phyloP scores from a whole-genome alignment of 2,329 filamentous ascomycete species.

The Pseudopithomyces maydicus region DNA sequence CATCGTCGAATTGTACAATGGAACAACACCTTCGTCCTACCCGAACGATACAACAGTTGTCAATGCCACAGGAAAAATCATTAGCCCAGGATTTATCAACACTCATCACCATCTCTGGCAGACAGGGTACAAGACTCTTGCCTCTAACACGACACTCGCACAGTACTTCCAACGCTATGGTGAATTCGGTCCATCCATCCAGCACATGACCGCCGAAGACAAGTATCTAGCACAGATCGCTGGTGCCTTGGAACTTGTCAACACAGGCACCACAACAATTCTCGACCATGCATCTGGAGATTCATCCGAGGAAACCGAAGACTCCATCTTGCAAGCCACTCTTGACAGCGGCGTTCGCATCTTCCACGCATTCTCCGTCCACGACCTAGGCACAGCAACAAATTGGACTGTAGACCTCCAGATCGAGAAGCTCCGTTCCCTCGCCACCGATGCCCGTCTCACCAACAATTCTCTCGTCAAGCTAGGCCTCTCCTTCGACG shows the following conservation, averaged over 20 bases:
- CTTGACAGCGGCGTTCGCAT: conserved; percentile 37
- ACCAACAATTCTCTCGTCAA: too few species aligned
- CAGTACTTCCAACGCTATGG: neutral
- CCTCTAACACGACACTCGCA: conserved; percentile 52
- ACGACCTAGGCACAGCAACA: neutral
- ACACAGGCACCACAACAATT: conserved; percentile 57
- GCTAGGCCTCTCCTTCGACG: too few species aligned
- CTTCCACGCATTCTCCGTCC: neutral
- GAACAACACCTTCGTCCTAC: neutral
- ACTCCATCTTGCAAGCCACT: conserved; percentile 50
- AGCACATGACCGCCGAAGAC: conserved; percentile 10
- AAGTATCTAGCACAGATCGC: conserved; percentile 15
- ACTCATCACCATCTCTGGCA: conserved; percentile 60
- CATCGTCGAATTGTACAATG: too few species aligned
- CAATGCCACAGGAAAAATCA: conserved; percentile 52
- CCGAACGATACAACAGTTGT: too few species aligned
- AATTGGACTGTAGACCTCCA: neutral
- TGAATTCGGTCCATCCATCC: neutral
- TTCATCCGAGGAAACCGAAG: conserved; percentile 48
- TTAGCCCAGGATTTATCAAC: conserved; percentile 62
- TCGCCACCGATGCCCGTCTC: too few species aligned
- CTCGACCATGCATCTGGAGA: conserved; percentile 46
- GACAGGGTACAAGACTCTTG: conserved; percentile 60
- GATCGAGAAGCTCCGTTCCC: too few species aligned
- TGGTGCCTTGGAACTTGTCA: conserved; percentile 55